Base-by-base conservation (phyloP, 2,329 filamentous ascomycete genomes). In the Teratosphaeria destructans region DNA sequence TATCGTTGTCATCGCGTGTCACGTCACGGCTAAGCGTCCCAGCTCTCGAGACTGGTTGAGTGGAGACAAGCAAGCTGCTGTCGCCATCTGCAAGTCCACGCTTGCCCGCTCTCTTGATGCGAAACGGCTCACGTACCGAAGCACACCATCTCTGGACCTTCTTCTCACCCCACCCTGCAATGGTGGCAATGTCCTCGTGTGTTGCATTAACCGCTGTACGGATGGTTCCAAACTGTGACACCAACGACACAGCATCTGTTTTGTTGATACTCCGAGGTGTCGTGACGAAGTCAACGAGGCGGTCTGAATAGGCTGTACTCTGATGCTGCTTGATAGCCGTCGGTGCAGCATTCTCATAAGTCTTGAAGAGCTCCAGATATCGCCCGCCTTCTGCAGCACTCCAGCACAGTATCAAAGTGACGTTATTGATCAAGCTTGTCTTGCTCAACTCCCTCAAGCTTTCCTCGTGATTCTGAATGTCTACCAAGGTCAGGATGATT, bases 281-380 rank as follows among this genome's bases (percentile, higher is more conserved):
- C 0, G 94, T 99, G 57, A 96, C 86, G 69, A 99, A 96, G 65
- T 96, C 93, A 8, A 94, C 86, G 61, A 99, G 81, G 61, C 87
- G 88, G 67, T 96, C 92, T 5, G 88, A 84, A 69, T 96, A 97
- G 57, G 85, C 86, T 23, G 86, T 87, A 1, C 89, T 85, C 74
- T 95, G 91, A 66, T 90, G 87, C 11, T 91, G 90, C 61, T 87
- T 86, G 73, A 99, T 97, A 35, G 88, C 88, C 0, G 85, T 85
- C 3, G 84, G 82, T 29, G 91, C 88, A 37, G 92, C 89, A 71
- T 95, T 86, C 75, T 99, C 94, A 68, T 91, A 95, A 0, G 87
- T 89, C 74, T 99, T 99, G 80, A 93, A 97, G 10, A 96, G 79
- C 72, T 97, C 94, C 27, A 99, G 80, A 70, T 99, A 99, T 67